Conservation (phyloP, 306 rosid species). For the Delonix regia region DNA sequence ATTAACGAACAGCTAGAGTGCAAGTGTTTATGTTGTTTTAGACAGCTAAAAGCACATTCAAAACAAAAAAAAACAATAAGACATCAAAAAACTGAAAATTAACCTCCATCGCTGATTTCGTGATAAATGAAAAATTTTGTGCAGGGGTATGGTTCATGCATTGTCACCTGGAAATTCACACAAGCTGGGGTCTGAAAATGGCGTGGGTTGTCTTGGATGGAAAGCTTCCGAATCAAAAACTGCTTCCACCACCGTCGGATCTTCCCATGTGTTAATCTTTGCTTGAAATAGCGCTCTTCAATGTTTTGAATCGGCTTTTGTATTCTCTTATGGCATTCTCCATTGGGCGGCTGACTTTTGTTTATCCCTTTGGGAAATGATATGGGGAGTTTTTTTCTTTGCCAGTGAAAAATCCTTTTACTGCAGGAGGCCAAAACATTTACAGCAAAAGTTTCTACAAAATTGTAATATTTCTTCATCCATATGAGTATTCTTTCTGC, state of each 20-base stretch:
- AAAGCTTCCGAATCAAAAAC: conserved; percentile 48
- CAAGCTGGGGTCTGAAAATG: conserved; percentile 62
- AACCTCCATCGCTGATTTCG: background rate
- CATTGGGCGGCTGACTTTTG: background rate
- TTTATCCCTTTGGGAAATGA: background rate
- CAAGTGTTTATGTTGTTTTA: background rate
- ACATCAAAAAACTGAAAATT: background rate
- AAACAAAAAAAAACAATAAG: background rate
- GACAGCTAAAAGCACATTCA: background rate
- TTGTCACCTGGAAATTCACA: conserved; percentile 56
- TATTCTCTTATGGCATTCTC: background rate
- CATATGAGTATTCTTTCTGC: background rate
- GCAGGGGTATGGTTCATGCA: conserved; percentile 69
- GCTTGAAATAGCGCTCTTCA: background rate
- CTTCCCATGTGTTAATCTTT: conserved; percentile 48
- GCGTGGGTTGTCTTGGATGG: conserved; percentile 62
- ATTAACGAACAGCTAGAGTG: background rate
- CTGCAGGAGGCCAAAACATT: no score
- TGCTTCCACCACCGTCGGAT: conserved; percentile 53
- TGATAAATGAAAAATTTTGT: background rate
- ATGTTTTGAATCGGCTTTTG: background rate
- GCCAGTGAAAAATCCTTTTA: background rate
- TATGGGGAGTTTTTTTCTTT: background rate
- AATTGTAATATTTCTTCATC: background rate
- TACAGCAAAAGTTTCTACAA: background rate